Conservation (phyloP, 768 basidiomycete species). For the Exsudoporus frostii region DNA sequence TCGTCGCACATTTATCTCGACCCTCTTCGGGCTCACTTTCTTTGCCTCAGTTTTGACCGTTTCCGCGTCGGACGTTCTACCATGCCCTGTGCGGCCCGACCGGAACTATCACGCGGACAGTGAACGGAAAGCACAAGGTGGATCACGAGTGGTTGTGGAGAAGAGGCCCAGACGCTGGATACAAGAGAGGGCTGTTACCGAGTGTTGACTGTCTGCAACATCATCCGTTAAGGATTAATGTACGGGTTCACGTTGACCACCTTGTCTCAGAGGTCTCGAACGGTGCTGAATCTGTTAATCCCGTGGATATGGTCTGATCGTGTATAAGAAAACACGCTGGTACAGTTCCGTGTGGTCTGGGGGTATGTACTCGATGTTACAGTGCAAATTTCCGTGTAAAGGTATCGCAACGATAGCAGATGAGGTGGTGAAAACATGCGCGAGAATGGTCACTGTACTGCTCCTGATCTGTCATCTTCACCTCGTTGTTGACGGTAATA, state of each 20-base stretch:
- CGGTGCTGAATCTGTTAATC: neutral
- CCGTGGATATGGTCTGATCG: constrained; percentile 5
- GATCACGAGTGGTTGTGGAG: constrained; percentile 43
- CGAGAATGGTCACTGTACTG: constrained; percentile 13
- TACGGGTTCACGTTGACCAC: neutral
- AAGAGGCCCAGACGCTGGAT: constrained; percentile 78
- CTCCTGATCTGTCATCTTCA: constrained; percentile 12
- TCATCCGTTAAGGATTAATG: constrained; percentile 1
- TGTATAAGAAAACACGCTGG: constrained; percentile 21
- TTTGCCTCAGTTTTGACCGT: constrained; percentile 77
- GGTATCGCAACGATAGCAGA: constrained; percentile 16
- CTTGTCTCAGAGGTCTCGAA: neutral
- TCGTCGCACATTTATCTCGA: constrained; percentile 70
- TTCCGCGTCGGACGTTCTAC: constrained; percentile 72
- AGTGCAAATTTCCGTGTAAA: constrained; percentile 29
- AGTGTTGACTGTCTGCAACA: constrained; percentile 9
- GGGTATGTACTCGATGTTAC: constrained; percentile 26
- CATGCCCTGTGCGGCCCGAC: constrained; percentile 70
- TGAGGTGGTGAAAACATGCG: constrained; percentile 8
- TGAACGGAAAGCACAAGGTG: constrained; percentile 29
- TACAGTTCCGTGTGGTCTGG: constrained; percentile 20
- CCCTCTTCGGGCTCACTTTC: constrained; percentile 79
- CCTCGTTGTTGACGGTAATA: constrained; percentile 45
- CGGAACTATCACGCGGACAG: constrained; percentile 59
- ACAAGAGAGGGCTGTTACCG: constrained; percentile 52